Evolutionary conservation across 1,284 basidiomycete genomes (phyloP).

Genomic region (Amylostereum chailletii): DNA sequence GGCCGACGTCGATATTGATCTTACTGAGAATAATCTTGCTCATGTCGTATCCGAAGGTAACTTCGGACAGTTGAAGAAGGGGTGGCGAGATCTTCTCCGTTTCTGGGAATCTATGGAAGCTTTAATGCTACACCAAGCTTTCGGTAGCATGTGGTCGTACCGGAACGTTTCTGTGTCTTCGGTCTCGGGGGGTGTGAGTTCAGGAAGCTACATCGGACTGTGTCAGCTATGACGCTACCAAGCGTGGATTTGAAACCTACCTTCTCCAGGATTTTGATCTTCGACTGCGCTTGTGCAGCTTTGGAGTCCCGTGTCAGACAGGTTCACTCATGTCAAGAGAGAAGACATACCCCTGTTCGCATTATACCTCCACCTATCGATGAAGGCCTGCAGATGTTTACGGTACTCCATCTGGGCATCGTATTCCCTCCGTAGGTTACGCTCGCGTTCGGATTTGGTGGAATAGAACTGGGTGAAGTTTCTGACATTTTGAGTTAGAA

Average conservation of each 20-base stretch:
- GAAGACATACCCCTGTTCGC: constrained; percentile 64
- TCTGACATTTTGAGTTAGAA: constrained; percentile 30
- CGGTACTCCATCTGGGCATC: constrained; percentile 94
- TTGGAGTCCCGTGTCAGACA: constrained; percentile 2
- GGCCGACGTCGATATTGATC: constrained; percentile 85
- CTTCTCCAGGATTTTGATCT: constrained; percentile 98
- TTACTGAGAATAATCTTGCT: constrained; percentile 77
- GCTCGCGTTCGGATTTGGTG: constrained; percentile 91
- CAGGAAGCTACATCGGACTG: constrained; percentile 56
- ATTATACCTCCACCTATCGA: constrained; percentile 95
- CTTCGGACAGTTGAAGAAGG: constrained; percentile 88
- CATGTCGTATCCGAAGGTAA: constrained; percentile 83
- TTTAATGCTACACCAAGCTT: neutral
- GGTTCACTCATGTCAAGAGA: neutral
- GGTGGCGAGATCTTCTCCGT: constrained; percentile 96
- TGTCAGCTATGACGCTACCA: neutral
- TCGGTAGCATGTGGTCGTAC: constrained; percentile 21
- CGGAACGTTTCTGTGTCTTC: constrained; percentile 89
- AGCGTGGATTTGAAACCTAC: constrained; percentile 21
- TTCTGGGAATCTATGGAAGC: constrained; percentile 65
- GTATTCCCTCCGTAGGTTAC: constrained; percentile 89
- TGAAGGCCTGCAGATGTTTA: constrained; percentile 94
- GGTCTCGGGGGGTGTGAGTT: constrained; percentile 85
- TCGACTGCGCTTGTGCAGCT: constrained; percentile 90
- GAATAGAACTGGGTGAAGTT: constrained; percentile 99